Conservation (phyloP, 1,284 basidiomycete genomes). For the Sporisorium scitamineum region DNA sequence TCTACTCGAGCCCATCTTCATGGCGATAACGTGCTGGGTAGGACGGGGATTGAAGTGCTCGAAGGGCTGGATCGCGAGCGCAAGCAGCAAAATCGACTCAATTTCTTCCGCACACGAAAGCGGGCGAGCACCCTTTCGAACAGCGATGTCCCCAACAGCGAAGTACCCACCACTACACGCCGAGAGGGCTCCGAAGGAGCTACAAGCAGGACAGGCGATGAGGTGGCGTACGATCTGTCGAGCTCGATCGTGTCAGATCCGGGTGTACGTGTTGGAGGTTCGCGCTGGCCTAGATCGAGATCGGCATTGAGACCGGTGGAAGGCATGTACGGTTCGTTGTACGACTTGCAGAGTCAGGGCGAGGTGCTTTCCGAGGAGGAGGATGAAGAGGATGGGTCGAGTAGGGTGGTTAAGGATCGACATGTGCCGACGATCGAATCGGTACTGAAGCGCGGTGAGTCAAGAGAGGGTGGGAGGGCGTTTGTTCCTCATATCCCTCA, state of each 20-base stretch:
- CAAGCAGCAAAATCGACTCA: slow-evolving; percentile 15
- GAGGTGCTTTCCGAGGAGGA: slow-evolving; percentile 46
- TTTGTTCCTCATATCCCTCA: slow-evolving; percentile 41
- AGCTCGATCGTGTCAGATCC: slow-evolving; percentile 51
- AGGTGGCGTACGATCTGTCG: slow-evolving; percentile 18
- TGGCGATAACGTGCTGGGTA: slow-evolving; percentile 30
- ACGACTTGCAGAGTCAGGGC: slow-evolving; percentile 32
- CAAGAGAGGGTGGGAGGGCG: background rate
- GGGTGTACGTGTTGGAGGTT: slow-evolving; percentile 3
- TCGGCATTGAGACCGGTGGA: slow-evolving; percentile 20
- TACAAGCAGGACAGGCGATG: background rate
- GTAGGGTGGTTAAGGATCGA: background rate
- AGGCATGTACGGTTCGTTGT: slow-evolving; percentile 23
- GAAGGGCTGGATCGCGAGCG: slow-evolving; percentile 50
- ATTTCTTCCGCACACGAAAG: slow-evolving; percentile 27
- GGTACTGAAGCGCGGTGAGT: slow-evolving; percentile 8
- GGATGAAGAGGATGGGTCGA: slow-evolving; percentile 17
- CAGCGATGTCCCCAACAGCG: background rate
- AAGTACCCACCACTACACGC: background rate
- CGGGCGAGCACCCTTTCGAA: slow-evolving; percentile 32
- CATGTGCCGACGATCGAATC: slow-evolving; percentile 27
- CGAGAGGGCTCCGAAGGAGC: slow-evolving; percentile 14
- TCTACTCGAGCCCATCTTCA: background rate
- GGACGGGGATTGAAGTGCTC: slow-evolving; percentile 58
- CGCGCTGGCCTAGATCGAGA: slow-evolving; percentile 21